Evolutionary conservation across 225 moss, liverwort and hornwort genomes (phyloP).

Genomic region (Lunularia cruciata): DNA sequence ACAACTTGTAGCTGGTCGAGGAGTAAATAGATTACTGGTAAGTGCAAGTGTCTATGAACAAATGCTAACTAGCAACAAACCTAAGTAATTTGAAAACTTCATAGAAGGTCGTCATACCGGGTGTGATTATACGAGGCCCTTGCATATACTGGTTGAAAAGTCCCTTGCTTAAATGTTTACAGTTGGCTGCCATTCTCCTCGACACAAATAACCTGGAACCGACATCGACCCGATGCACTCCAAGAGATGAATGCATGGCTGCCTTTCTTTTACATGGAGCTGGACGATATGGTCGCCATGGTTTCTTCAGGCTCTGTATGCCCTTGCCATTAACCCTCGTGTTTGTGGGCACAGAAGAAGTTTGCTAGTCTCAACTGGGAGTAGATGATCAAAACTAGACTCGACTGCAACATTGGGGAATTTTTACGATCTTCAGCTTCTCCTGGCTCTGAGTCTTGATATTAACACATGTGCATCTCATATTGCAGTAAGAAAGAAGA

Average conservation of each 20-base stretch:
- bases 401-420: no score
- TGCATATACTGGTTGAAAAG: neutral
- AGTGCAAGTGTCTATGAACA: neutral
- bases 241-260: constrained; percentile 32
- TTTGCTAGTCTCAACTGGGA: no score
- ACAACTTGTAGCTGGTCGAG: constrained; percentile 24
- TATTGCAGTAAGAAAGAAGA: constrained; percentile 31
- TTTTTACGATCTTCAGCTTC: neutral
- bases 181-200: constrained; percentile 37
- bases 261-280: constrained; percentile 34
- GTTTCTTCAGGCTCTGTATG: constrained; percentile 33
- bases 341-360: no score
- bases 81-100: no score
- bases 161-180: neutral
- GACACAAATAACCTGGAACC: constrained; percentile 35
- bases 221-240: constrained; percentile 16
- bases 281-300: constrained; percentile 36
- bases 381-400: no score
- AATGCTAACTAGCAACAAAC: no score
- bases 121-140: no score
- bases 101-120: neutral
- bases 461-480: neutral
- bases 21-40: constrained; percentile 36
- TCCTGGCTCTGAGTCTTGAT: neutral
- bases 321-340: neutral